Percentiles rank a stretch among this genome's conserved stretches.
Evolutionary conservation across 257 asterid genomes (phyloP).

Genomic region (Plantago major): DNA sequence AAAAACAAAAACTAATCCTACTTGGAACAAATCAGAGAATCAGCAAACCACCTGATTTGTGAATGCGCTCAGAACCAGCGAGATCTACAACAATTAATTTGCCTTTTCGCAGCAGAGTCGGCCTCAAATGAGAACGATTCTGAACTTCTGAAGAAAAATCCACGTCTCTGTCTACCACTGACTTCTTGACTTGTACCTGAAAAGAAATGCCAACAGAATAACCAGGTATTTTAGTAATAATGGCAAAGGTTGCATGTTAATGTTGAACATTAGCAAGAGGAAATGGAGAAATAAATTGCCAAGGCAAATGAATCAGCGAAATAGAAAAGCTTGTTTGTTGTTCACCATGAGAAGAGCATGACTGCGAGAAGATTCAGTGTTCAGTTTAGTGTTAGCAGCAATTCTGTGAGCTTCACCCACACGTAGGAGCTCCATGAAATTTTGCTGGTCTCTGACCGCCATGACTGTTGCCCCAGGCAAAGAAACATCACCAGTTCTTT

Average conservation of each 20-base stretch:
- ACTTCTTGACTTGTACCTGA: conserved; percentile 90
- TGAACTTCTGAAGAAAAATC: conserved; percentile 56
- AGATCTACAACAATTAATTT: conserved; percentile 96
- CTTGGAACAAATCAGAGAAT: no score
- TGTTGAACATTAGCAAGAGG: not conserved
- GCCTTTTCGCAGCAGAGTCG: conserved; percentile 80
- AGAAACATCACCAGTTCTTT: conserved; percentile 90
- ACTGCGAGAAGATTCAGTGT: conserved; percentile 99
- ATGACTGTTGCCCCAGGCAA: conserved; percentile 93
- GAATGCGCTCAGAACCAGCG: conserved; percentile 98
- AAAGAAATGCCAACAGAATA: conserved; percentile 24
- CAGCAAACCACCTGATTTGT: conserved; percentile 70
- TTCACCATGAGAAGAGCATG: conserved; percentile 97
- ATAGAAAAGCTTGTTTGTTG: conserved; percentile 8
- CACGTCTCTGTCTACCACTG: conserved; percentile 50
- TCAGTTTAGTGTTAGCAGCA: conserved; percentile 97
- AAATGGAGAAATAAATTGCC: not conserved
- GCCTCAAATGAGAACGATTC: conserved; percentile 60
- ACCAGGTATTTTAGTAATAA: conserved; percentile 8
- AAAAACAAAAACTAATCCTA: no score
- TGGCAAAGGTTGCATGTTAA: conserved; percentile 1
- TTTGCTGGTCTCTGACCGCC: conserved; percentile 84
- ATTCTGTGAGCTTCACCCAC: conserved; percentile 94
- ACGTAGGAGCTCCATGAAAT: conserved; percentile 79
- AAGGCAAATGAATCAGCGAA: not conserved